phyloP scores from a whole-genome alignment of 2,329 filamentous ascomycete species.

The Akanthomyces lecanii region DNA sequence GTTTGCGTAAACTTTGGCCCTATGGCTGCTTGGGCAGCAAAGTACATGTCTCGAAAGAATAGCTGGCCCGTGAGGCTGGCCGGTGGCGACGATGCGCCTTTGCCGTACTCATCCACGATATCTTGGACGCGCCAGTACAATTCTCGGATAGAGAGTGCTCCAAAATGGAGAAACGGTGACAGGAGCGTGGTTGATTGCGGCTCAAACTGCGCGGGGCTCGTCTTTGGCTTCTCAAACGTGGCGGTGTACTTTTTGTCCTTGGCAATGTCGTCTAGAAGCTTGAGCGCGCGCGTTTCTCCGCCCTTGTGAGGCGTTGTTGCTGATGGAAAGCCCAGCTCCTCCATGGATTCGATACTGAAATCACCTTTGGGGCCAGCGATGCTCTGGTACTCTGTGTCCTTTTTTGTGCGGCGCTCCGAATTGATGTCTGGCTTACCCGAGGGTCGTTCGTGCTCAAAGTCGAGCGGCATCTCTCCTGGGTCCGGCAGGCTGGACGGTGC shows the following conservation, averaged over 20 bases:
- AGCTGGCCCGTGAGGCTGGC: constrained; percentile 69
- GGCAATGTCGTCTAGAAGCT: constrained; percentile 55
- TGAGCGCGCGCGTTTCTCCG: constrained; percentile 63
- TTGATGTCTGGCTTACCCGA: constrained; percentile 57
- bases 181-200: constrained; percentile 70
- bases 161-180: constrained; percentile 71
- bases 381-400: constrained; percentile 54
- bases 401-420: constrained; percentile 44
- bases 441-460: constrained; percentile 54
- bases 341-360: constrained; percentile 66
- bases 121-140: constrained; percentile 70
- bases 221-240: constrained; percentile 72
- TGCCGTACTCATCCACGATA: constrained; percentile 53
- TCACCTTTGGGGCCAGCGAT: constrained; percentile 65
- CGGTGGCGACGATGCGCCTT: constrained; percentile 57
- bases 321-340: constrained; percentile 63
- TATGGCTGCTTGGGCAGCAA: constrained; percentile 67
- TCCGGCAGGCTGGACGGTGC: constrained; percentile 57
- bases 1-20: constrained; percentile 62
- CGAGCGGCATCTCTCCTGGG: constrained; percentile 58
- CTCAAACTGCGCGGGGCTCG: constrained; percentile 67
- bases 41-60: constrained; percentile 80
- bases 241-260: constrained; percentile 62
- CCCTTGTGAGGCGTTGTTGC: constrained; percentile 65
- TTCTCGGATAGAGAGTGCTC: constrained; percentile 62